Conservation (phyloP, 176 grass and related monocot genomes). For the Bonia amplexicaulis region DNA sequence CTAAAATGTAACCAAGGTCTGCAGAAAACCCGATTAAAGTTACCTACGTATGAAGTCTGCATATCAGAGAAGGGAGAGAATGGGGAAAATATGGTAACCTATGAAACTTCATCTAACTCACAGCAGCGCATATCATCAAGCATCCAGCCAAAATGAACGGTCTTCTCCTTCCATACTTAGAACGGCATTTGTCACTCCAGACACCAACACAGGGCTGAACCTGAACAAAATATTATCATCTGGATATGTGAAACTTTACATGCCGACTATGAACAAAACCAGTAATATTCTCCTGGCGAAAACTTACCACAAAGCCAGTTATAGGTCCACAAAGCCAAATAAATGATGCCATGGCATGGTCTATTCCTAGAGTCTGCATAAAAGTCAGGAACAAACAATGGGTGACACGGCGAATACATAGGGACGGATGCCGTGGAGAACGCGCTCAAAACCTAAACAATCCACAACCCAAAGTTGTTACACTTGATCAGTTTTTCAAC, state of each 20-base stretch:
- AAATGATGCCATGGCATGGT: constrained; percentile 91
- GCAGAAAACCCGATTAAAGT: constrained; percentile 98
- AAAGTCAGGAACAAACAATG: not conserved
- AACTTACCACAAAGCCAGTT: constrained; percentile 93
- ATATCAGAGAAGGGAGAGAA: constrained; percentile 33
- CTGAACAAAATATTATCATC: constrained; percentile 8
- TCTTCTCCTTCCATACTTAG: constrained; percentile 91
- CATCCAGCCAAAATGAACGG: constrained; percentile 93
- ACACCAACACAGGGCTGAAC: constrained; percentile 98
- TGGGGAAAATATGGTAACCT: not conserved
- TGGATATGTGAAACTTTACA: not conserved
- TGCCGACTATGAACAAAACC: not conserved
- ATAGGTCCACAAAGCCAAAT: constrained; percentile 98
- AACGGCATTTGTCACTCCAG: constrained; percentile 95
- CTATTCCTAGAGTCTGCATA: constrained; percentile 94
- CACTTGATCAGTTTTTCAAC: not conserved
- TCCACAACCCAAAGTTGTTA: not conserved
- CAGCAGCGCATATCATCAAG: constrained; percentile 77
- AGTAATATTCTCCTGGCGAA: not conserved
- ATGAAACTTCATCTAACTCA: constrained; percentile 52
- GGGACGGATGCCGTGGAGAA: not conserved
- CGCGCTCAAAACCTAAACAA: not conserved
- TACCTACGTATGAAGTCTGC: constrained; percentile 57
- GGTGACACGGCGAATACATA: not conserved
- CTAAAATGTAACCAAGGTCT: constrained; percentile 91